Base-by-base conservation (phyloP, 768 basidiomycete species). In the Atractiella rhizophila region DNA sequence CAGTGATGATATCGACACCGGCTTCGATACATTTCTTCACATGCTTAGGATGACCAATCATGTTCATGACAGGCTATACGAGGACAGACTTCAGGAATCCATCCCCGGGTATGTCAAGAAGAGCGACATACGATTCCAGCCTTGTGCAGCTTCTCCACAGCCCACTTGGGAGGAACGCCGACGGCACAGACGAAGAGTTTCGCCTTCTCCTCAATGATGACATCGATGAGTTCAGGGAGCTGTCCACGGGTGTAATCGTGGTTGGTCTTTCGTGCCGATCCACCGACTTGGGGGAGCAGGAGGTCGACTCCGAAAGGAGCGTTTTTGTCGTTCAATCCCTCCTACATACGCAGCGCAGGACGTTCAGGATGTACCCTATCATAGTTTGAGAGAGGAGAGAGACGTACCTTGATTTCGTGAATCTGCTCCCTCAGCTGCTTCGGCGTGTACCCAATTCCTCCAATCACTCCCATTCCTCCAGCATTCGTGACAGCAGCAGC, bases 401-500 rank as follows among this genome's bases (percentile, higher is more conserved):
- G 35, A 42, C 48, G 21, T 31, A 54, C 48, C 48, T 55, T 16
- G 21, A 39, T 11, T 16, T 66, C 66, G 47, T 64, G 67, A 37
- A 78, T 79, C 66, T 82, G 81, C 51, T 68, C 64, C 32, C 74
- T 69, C 19, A 83, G 66, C 37, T 78, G 65, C 58, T 76, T 77
- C 18, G 77, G 77, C 3, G 81, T 80, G 56, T 76, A 83, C 0
- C 79, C 79, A 25, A 27, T 26, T 16, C 28, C 85, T 28, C 85
- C 85, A 46, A 94, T 81, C 38, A 88, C 81, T 47, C 85, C 85
- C 31, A 91, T 51, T 38, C 85, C 85, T 35, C 85, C 83, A 21
- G 82, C 85, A 53, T 88, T 91, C 32, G 80, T 81, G 43, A 88
- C 83, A 28, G 80, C 83, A 29, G 83, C 85, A 15, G 82, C 83